phyloP scores from a whole-genome alignment of 1,139 yeast genomes.

The Hyphopichia khmerensis region DNA sequence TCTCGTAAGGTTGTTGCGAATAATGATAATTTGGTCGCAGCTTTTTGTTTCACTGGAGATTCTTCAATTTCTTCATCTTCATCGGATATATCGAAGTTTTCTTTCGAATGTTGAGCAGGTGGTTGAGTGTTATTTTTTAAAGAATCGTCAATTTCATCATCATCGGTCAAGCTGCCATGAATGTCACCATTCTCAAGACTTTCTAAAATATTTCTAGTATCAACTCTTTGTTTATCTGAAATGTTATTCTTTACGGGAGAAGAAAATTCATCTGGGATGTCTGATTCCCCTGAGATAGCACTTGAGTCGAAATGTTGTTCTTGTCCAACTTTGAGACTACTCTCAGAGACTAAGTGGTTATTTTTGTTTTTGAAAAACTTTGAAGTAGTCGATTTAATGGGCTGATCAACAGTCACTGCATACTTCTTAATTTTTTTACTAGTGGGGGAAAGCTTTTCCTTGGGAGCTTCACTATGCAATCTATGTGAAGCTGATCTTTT shows the following conservation, averaged over 20 bases:
- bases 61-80: constrained; percentile 45
- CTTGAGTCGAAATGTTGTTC: constrained; percentile 16
- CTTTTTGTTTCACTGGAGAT: constrained; percentile 32
- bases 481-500: constrained; percentile 5
- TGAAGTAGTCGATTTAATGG: neutral
- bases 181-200: constrained; percentile 20
- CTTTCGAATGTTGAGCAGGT: neutral
- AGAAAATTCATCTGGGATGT: constrained; percentile 33
- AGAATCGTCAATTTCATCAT: constrained; percentile 2
- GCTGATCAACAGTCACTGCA: neutral
- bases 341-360: neutral
- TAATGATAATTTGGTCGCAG: constrained; percentile 7
- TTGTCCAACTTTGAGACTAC: neutral
- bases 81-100: constrained; percentile 20
- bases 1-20: constrained; percentile 25
- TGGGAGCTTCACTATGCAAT: neutral
- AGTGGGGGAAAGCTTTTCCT: constrained; percentile 22
- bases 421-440: constrained; percentile 23
- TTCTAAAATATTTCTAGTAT: constrained; percentile 15
- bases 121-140: neutral
- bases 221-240: neutral
- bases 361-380: constrained; percentile 11
- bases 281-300: constrained; percentile 32
- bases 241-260: constrained; percentile 19
- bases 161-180: constrained; percentile 1